Conservation (phyloP, 1,284 basidiomycete genomes). For the Heimioporus punctisporus region DNA sequence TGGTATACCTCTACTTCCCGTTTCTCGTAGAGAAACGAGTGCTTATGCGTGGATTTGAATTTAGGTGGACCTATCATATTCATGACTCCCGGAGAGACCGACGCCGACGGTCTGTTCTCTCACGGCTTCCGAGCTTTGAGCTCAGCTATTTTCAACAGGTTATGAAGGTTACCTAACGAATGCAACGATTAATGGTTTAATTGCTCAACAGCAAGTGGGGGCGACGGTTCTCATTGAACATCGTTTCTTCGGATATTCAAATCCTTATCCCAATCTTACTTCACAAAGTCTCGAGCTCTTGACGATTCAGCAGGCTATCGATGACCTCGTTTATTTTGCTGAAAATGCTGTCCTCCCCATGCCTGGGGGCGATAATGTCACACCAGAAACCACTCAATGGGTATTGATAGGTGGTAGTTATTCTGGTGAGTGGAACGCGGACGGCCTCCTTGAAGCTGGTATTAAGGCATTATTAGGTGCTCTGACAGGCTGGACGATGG, state of each 20-base stretch:
- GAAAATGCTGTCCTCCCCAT: slow-evolving; percentile 66
- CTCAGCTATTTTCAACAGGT: slow-evolving; percentile 41
- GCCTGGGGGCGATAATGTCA: slow-evolving; percentile 60
- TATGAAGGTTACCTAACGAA: slow-evolving; percentile 66
- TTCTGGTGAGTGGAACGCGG: slow-evolving; percentile 41
- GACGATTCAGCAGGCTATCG: slow-evolving; percentile 72
- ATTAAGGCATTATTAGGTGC: slow-evolving; percentile 36
- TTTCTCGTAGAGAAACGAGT: background rate
- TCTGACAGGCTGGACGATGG: slow-evolving; percentile 71
- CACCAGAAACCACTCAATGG: slow-evolving; percentile 65
- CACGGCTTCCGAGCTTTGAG: slow-evolving; percentile 35
- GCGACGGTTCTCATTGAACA: slow-evolving; percentile 64
- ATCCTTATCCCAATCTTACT: slow-evolving; percentile 64
- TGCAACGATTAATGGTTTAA: slow-evolving; percentile 60
- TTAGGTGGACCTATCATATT: slow-evolving; percentile 73
- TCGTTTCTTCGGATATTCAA: slow-evolving; percentile 54
- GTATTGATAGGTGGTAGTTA: slow-evolving; percentile 72
- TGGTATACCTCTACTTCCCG: background rate
- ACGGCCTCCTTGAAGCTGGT: background rate
- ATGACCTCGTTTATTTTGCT: slow-evolving; percentile 73
- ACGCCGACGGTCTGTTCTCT: slow-evolving; percentile 40
- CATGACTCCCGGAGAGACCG: slow-evolving; percentile 49
- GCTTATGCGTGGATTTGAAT: background rate
- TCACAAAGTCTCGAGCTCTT: slow-evolving; percentile 57
- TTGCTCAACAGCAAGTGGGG: slow-evolving; percentile 69